Conservation (phyloP, 2,329 filamentous ascomycete genomes). For the Rosellinia necatrix region DNA sequence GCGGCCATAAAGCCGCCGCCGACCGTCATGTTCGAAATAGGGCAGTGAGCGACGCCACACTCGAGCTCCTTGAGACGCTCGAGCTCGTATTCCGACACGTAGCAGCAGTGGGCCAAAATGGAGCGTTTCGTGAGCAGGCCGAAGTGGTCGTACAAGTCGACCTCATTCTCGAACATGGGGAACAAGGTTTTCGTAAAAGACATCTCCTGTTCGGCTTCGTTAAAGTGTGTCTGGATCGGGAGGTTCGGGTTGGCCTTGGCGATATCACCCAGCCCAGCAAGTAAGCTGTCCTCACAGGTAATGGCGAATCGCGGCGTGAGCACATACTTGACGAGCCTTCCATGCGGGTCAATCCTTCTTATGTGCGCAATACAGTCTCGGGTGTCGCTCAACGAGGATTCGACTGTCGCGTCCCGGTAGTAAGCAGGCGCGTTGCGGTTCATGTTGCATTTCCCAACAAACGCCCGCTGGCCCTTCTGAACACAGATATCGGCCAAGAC, state of each 20-base stretch:
- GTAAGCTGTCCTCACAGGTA: constrained; percentile 58
- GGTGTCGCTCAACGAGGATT: constrained; percentile 56
- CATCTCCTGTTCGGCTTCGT: constrained; percentile 67
- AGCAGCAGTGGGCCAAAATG: constrained; percentile 70
- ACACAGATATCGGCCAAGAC: constrained; percentile 60
- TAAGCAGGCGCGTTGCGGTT: constrained; percentile 59
- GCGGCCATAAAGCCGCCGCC: constrained; percentile 67
- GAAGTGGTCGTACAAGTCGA: constrained; percentile 62
- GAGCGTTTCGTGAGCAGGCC: constrained; percentile 58
- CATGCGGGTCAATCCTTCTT: constrained; percentile 48
- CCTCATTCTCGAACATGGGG: constrained; percentile 59
- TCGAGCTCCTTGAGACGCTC: constrained; percentile 48
- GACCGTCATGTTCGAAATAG: constrained; percentile 66
- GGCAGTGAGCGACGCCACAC: constrained; percentile 68
- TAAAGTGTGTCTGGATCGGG: constrained; percentile 70
- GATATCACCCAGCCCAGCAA: constrained; percentile 60
- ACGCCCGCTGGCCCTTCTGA: constrained; percentile 59
- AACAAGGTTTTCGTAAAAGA: constrained; percentile 59
- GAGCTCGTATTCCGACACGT: constrained; percentile 62
- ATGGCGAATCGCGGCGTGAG: constrained; percentile 66
- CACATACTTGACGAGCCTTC: constrained; percentile 52
- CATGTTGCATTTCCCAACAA: constrained; percentile 68
- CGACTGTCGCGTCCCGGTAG: constrained; percentile 52
- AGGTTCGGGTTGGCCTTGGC: constrained; percentile 52
- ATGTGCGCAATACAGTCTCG: constrained; percentile 54